These are phyloP conservation scores for Colletotrichum gigasporum DNA, from an alignment of 2,329 filamentous ascomycete genomes.

Conservation along the genomic window DNA sequence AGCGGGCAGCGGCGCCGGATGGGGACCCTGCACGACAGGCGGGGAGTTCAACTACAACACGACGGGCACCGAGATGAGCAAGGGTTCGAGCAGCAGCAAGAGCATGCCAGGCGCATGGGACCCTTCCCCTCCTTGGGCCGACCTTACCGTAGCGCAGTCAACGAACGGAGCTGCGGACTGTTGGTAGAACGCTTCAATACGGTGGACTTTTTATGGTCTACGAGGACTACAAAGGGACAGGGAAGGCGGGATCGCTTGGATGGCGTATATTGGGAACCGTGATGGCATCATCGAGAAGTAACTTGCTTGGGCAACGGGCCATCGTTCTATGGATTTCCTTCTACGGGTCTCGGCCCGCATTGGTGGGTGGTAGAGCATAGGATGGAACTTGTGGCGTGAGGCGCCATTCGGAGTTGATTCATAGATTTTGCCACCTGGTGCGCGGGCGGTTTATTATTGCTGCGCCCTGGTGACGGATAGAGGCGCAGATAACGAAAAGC, in stretches of 20 bases:
- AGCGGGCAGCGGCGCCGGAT: slow-evolving; percentile 17
- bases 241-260: no score
- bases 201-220: background rate
- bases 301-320: no score
- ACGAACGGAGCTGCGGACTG: slow-evolving; percentile 12
- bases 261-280: no score
- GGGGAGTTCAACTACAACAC: slow-evolving; percentile 16
- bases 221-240: no score
- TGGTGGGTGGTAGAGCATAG: background rate
- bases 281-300: no score
- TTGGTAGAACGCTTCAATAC: slow-evolving; percentile 11
- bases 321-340: no score
- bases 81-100: slow-evolving; percentile 25
- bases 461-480: no score
- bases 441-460: no score
- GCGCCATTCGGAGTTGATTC: background rate
- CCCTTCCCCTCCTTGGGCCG: slow-evolving; percentile 10
- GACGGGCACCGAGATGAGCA: slow-evolving; percentile 19
- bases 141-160: slow-evolving; percentile 24
- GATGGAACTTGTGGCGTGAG: background rate
- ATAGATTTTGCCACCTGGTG: no score
- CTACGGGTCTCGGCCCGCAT: background rate
- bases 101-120: slow-evolving; percentile 34
- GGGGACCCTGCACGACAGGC: slow-evolving; percentile 14
- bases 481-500: no score